A percentile compares a stretch with the other conserved stretches of the same genome.
Evolutionary conservation across 306 rosid genomes (phyloP).

Genomic region (Rosa chinensis): DNA sequence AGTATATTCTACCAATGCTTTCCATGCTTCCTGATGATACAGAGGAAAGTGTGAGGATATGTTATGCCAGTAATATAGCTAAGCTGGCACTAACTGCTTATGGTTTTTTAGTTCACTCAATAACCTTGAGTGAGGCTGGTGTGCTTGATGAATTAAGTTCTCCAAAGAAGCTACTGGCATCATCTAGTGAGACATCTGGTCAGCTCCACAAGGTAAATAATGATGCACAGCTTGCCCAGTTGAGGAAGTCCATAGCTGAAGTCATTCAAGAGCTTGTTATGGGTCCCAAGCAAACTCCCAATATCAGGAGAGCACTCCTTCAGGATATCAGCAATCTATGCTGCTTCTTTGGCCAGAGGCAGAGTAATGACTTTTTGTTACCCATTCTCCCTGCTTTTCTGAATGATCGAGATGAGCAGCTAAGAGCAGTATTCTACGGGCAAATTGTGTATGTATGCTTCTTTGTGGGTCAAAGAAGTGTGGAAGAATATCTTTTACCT

Average conservation of each 20-base stretch:
- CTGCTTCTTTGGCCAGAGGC: conserved; percentile 95
- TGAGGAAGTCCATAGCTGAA: conserved; percentile 95
- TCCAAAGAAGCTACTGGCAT: conserved; percentile 50
- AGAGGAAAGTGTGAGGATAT: conserved; percentile 96
- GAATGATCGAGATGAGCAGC: conserved; percentile 89
- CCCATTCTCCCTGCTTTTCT: conserved; percentile 97
- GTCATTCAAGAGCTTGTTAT: conserved; percentile 98
- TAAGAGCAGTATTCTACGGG: conserved; percentile 86
- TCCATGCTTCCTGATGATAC: conserved; percentile 99
- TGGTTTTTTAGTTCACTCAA: conserved; percentile 87
- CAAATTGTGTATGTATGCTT: conserved; percentile 93
- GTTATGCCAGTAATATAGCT: conserved; percentile 94
- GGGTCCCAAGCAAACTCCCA: conserved; percentile 99
- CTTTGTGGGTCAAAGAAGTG: conserved; percentile 98
- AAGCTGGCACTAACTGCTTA: conserved; percentile 90
- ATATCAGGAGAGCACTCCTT: conserved; percentile 94
- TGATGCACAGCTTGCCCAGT: conserved; percentile 67
- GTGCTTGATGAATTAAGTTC: conserved; percentile 82
- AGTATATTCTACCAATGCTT: conserved; percentile 95
- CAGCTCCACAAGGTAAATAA: conserved; percentile 56
- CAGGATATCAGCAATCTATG: conserved; percentile 88
- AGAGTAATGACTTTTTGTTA: conserved; percentile 89
- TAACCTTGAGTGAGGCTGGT: conserved; percentile 95
- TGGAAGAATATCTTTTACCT: conserved; percentile 97
- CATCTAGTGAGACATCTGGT: conserved; percentile 64